phyloP scores from a whole-genome alignment of 441 rosid species.

The Jatropha podagrica region DNA sequence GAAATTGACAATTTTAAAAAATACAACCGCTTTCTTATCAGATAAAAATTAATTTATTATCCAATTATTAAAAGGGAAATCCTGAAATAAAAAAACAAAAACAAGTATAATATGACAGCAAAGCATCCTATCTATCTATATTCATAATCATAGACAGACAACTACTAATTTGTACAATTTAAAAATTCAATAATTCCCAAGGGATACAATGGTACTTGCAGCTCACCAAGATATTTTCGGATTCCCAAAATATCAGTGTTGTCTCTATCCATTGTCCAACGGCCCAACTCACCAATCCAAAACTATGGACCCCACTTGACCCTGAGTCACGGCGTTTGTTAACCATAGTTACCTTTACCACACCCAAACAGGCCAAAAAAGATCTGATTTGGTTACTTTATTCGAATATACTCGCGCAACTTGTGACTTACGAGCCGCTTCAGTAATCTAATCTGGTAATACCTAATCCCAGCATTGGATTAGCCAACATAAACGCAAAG shows the following conservation, averaged over 20 bases:
- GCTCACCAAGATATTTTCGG: not conserved
- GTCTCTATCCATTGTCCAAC: not conserved
- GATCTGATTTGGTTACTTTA: not conserved
- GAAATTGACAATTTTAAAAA: no score
- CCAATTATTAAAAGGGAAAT: no score
- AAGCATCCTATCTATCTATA: no score
- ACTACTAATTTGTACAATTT: no score
- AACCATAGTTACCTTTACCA: constrained; percentile 1
- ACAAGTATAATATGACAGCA: no score
- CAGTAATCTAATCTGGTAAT: not conserved
- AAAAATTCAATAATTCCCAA: no score
- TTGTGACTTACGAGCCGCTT: not conserved
- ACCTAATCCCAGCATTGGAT: not conserved
- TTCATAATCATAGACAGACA: no score
- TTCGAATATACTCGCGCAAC: not conserved
- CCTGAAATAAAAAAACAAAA: no score
- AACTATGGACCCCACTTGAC: constrained; percentile 15
- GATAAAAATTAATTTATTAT: no score
- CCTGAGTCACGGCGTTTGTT: not conserved
- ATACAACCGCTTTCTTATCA: no score
- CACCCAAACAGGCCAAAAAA: not conserved
- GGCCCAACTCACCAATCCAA: no score
- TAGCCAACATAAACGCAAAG: not conserved
- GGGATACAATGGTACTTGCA: not conserved
- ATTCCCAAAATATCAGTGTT: not conserved